phyloP scores from a whole-genome alignment of 805 yeast species.

The Kazachstania martiniae region DNA sequence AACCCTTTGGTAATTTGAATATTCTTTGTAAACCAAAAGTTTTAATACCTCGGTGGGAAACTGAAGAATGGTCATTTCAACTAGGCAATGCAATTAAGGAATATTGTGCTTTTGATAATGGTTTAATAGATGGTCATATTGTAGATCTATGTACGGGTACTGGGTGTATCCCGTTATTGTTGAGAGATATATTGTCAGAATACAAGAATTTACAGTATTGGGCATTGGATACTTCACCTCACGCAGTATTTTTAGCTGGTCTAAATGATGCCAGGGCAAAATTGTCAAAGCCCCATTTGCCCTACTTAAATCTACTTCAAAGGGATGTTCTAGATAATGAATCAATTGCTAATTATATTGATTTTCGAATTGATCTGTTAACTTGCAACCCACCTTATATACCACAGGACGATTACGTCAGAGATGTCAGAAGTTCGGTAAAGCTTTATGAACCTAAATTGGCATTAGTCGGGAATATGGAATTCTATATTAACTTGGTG shows the following conservation, averaged over 20 bases:
- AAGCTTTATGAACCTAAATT: conserved; percentile 57
- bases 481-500: conserved; percentile 54
- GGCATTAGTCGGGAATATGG: conserved; percentile 72
- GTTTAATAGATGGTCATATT: conserved; percentile 13
- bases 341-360: too few relatives aligned
- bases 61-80: conserved; percentile 75
- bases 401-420: conserved; percentile 14
- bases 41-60: conserved; percentile 87
- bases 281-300: too few relatives aligned
- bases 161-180: conserved; percentile 82
- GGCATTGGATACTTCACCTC: too few relatives aligned
- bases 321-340: not conserved
- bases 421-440: conserved; percentile 56
- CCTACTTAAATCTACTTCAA: not conserved
- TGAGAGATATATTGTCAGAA: too few relatives aligned
- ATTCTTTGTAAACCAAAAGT: conserved; percentile 54
- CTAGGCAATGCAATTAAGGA: conserved; percentile 21
- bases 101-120: too few relatives aligned
- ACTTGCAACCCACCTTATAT: conserved; percentile 92
- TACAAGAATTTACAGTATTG: too few relatives aligned
- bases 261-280: too few relatives aligned
- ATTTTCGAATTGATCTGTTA: conserved; percentile 36
- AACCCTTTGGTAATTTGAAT: conserved; percentile 71
- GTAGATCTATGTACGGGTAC: conserved; percentile 80
- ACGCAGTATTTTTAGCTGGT: too few relatives aligned